Percentiles rank a stretch among this genome's conserved stretches.
Conservation (phyloP, 2,329 filamentous ascomycete species). For the Cyphellophora europaea region DNA sequence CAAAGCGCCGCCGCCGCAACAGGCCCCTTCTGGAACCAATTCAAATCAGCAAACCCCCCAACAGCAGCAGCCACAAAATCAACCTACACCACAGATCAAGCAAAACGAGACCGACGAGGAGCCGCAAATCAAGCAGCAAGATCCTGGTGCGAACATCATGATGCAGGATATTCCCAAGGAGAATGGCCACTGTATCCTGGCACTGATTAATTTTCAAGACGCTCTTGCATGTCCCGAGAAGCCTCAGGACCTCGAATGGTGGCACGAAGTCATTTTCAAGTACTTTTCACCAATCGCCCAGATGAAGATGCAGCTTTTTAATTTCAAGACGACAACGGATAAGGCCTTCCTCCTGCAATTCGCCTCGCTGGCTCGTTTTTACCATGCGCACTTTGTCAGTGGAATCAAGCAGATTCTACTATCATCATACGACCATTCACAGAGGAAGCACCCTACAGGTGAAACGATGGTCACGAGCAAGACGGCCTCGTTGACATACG, state of each 20-base stretch:
- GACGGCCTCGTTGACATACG: conserved; percentile 76
- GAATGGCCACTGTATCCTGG: conserved; percentile 37
- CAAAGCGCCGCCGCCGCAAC: conserved; percentile 6
- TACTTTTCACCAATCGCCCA: conserved; percentile 75
- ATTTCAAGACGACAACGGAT: conserved; percentile 38
- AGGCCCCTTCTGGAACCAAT: conserved; percentile 25
- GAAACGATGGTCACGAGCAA: conserved; percentile 66
- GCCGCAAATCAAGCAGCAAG: conserved; percentile 21
- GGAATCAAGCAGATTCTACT: conserved; percentile 81
- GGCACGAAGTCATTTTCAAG: conserved; percentile 67
- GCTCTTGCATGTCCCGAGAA: conserved; percentile 35
- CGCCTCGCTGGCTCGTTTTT: conserved; percentile 76
- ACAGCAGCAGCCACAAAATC: conserved; percentile 26
- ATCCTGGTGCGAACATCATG: conserved; percentile 26
- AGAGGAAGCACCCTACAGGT: conserved; percentile 50
- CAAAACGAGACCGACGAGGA: conserved; percentile 4
- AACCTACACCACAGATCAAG: neutral
- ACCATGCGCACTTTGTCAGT: conserved; percentile 78
- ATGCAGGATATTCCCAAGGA: conserved; percentile 26
- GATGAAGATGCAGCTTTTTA: conserved; percentile 60
- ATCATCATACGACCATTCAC: conserved; percentile 61
- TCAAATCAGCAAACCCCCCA: conserved; percentile 29
- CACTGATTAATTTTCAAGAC: conserved; percentile 48
- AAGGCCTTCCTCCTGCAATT: conserved; percentile 84
- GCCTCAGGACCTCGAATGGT: conserved; percentile 62